These are phyloP conservation scores for Ambrosia artemisiifolia DNA, from an alignment of 129 eudicot genomes.

Conservation along the genomic window DNA sequence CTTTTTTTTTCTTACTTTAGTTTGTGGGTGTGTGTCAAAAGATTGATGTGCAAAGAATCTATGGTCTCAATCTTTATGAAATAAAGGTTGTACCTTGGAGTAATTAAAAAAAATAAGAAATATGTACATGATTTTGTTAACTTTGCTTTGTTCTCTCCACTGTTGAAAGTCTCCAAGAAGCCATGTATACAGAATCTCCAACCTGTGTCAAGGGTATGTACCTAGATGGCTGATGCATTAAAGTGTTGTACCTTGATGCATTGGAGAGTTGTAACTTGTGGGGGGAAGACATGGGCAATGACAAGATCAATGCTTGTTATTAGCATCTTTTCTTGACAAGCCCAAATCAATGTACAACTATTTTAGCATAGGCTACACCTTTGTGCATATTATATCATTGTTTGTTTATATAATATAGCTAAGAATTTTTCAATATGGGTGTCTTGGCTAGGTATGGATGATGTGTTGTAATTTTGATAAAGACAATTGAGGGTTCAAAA, in stretches of 20 bases:
- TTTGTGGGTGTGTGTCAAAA: conserved; percentile 12
- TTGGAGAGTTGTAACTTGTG: conserved; percentile 6
- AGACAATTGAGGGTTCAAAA: conserved; percentile 32
- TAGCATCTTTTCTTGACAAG: conserved; percentile 5
- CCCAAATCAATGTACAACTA: conserved; percentile 8
- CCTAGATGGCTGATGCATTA: background rate
- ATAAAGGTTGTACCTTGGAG: conserved; percentile 17
- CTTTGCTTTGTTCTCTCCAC: conserved; percentile 10
- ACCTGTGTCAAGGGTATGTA: background rate
- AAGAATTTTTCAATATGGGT: background rate
- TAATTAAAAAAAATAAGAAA: background rate
- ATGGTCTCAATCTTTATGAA: conserved; percentile 14
- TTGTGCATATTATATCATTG: background rate
- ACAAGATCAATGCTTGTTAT: conserved; percentile 3
- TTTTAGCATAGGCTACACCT: conserved; percentile 7
- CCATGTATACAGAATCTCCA: conserved; percentile 9
- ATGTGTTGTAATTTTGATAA: conserved; percentile 30
- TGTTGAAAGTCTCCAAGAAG: conserved; percentile 11
- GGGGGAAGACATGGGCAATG: conserved; percentile 14
- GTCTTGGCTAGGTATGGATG: conserved; percentile 31
- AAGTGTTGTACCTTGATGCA: conserved; percentile 15
- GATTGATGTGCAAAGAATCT: conserved; percentile 30
- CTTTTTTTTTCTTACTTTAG: conserved; percentile 11
- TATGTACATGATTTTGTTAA: background rate
- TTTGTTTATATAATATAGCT: background rate